Conservation (phyloP, 768 basidiomycete genomes). For the Boletus eberwhitei region DNA sequence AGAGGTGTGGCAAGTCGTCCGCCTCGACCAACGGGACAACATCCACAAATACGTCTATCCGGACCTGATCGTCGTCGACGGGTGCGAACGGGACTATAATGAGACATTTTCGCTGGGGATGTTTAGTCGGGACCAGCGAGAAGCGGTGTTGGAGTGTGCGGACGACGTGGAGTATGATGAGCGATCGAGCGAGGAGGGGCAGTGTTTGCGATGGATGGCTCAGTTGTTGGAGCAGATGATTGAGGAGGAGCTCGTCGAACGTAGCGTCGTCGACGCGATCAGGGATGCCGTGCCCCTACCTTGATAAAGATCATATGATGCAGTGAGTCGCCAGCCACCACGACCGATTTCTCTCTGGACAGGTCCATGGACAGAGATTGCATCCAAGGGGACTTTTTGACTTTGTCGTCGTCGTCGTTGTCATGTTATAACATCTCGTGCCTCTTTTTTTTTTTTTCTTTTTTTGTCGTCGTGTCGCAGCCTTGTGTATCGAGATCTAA, state of each 20-base stretch:
- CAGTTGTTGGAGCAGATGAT: conserved; percentile 17
- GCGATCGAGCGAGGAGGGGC: not conserved
- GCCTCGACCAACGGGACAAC: conserved; percentile 14
- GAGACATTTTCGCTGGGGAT: conserved; percentile 14
- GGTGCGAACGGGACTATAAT: conserved; percentile 4
- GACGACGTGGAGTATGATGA: conserved; percentile 23
- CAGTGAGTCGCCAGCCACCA: conserved; percentile 1
- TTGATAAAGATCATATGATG: not conserved
- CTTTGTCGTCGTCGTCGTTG: no score
- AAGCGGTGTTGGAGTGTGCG: conserved; percentile 24
- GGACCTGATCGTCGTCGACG: conserved; percentile 26
- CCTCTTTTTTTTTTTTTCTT: not conserved
- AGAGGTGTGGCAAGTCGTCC: conserved; percentile 29
- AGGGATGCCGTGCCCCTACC: conserved; percentile 10
- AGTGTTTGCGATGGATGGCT: conserved; percentile 18
- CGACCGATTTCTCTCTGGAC: not conserved
- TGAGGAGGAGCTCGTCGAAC: conserved; percentile 10
- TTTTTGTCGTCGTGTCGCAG: not conserved
- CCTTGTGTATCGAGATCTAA: not conserved
- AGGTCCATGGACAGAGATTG: not conserved
- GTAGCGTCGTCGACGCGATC: conserved; percentile 8
- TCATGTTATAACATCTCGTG: not conserved
- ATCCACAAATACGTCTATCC: conserved; percentile 25
- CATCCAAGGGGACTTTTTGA: not conserved
- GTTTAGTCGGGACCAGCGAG: conserved; percentile 25